A percentile compares a stretch with the other conserved stretches of the same genome.
These are phyloP conservation scores for Botryotinia globosa DNA, from an alignment of 2,329 filamentous ascomycete species.

Conservation along the genomic window DNA sequence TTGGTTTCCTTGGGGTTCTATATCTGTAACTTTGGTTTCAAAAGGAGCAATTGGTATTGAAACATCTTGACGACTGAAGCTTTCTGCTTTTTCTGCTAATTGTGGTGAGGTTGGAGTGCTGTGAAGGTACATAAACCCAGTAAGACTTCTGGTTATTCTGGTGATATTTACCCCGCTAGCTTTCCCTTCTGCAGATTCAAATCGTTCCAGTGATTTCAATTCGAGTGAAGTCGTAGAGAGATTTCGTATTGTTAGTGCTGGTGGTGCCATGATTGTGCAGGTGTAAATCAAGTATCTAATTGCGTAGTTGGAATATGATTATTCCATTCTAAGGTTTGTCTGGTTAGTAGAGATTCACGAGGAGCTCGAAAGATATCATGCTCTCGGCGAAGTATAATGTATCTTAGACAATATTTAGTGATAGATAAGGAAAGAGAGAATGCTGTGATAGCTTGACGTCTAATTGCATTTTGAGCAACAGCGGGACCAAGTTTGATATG, in stretches of 20 bases:
- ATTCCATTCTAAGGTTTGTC: slow-evolving; percentile 5
- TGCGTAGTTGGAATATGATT: background rate
- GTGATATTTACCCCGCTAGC: slow-evolving; percentile 31
- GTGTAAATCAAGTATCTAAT: background rate
- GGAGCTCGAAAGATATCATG: background rate
- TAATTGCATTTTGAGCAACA: background rate
- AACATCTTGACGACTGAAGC: slow-evolving; percentile 60
- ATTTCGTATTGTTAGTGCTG: slow-evolving; percentile 71
- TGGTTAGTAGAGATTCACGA: background rate
- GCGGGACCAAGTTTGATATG: background rate
- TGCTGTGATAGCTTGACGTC: background rate
- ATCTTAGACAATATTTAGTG: background rate
- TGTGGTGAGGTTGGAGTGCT: slow-evolving; percentile 36
- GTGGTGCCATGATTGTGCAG: slow-evolving; percentile 28
- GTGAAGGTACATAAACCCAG: slow-evolving; percentile 46
- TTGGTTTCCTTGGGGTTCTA: slow-evolving; percentile 60
- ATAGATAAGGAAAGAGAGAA: background rate
- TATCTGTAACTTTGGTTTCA: slow-evolving; percentile 58
- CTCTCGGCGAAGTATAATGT: background rate
- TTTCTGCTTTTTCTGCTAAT: slow-evolving; percentile 53
- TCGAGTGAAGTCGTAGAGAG: slow-evolving; percentile 71
- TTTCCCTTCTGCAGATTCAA: slow-evolving; percentile 49
- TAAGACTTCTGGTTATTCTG: slow-evolving; percentile 48
- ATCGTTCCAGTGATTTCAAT: slow-evolving; percentile 71
- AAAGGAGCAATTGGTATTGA: slow-evolving; percentile 67